Conservation (phyloP, 2,329 filamentous ascomycete species). For the Cadophora sp. region DNA sequence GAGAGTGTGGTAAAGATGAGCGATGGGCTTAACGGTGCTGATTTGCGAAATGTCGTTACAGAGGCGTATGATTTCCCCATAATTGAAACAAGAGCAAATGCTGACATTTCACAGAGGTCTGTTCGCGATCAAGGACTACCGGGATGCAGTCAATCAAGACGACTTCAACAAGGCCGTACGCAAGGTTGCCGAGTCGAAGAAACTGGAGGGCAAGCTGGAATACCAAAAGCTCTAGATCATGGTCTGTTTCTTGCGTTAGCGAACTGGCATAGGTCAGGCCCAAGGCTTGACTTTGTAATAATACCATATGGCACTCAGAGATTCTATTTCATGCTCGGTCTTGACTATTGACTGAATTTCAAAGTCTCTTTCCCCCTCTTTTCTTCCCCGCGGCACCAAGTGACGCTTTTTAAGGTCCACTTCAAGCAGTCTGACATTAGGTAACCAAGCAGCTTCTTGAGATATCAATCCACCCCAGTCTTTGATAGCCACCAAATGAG, state of each 20-base stretch:
- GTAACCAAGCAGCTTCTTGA: no score
- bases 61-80: constrained; percentile 77
- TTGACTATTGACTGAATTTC: constrained; percentile 13
- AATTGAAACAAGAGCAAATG: constrained; percentile 18
- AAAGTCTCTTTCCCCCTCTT: no score
- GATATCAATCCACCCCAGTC: no score
- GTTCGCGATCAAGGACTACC: constrained; percentile 98
- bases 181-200: constrained; percentile 97
- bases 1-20: constrained; percentile 99
- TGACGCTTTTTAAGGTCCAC: no score
- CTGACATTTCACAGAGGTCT: constrained; percentile 68
- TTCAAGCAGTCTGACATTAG: no score
- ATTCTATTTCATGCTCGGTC: constrained; percentile 20
- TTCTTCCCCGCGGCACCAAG: no score
- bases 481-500: no score
- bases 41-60: constrained; percentile 96
- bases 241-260: constrained; percentile 37
- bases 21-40: constrained; percentile 95
- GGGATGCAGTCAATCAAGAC: constrained; percentile 95
- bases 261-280: constrained; percentile 38
- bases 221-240: constrained; percentile 84
- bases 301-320: constrained; percentile 37
- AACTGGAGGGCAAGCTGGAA: constrained; percentile 96
- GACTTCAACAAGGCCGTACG: constrained; percentile 99
- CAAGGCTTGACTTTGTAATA: constrained; percentile 39